A percentile compares a stretch with the other conserved stretches of the same genome.
phyloP scores from a whole-genome alignment of 192 early-diverging fungal species.

The Backusella macrospora region DNA sequence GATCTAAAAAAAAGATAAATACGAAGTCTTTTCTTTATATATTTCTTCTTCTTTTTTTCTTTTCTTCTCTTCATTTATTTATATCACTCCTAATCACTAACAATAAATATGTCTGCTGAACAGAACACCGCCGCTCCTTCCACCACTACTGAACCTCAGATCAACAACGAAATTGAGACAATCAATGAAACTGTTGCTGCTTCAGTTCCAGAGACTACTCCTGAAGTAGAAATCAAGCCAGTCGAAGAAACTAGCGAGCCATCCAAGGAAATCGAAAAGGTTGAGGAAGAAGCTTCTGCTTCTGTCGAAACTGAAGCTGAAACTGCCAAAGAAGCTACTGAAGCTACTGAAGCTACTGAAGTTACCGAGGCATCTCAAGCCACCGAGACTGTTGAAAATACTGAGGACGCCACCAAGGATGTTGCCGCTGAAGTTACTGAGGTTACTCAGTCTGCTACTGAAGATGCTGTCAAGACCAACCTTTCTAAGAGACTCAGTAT shows the following conservation, averaged over 20 bases:
- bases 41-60: slow-evolving; percentile 3
- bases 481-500: slow-evolving; percentile 16
- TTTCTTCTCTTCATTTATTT: background rate
- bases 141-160: background rate
- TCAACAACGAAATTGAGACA: slow-evolving; percentile 5
- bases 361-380: slow-evolving; percentile 1
- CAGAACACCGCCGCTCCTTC: background rate
- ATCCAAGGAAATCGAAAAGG: background rate
- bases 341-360: background rate
- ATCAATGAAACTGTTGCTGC: background rate
- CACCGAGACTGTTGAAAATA: slow-evolving; percentile 16
- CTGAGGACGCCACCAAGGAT: slow-evolving; percentile 29
- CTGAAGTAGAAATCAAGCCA: slow-evolving; percentile 5
- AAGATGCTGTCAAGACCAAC: slow-evolving; percentile 25
- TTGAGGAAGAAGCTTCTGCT: slow-evolving; percentile 2
- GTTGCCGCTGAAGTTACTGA: background rate
- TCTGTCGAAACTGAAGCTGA: background rate
- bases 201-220: slow-evolving; percentile 6
- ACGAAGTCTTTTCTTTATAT: slow-evolving; percentile 3
- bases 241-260: background rate
- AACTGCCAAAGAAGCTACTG: background rate
- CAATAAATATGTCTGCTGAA: background rate
- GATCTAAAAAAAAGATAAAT: slow-evolving; percentile 15
- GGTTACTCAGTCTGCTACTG: slow-evolving; percentile 23
- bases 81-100: background rate